phyloP scores from a whole-genome alignment of 176 grass and related monocot species.

The Tillandsia leiboldiana region DNA sequence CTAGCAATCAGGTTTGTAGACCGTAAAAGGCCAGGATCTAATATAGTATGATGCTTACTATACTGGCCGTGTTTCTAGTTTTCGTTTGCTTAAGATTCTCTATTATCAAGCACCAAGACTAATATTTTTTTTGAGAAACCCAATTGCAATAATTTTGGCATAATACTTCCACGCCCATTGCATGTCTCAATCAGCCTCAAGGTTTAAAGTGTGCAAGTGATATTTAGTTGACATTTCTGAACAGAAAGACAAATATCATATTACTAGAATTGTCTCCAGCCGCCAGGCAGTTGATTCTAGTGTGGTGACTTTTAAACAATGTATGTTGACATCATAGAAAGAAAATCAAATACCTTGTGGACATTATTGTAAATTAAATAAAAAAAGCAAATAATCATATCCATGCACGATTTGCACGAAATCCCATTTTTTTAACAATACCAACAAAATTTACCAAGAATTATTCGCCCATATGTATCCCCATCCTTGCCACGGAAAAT shows the following conservation, averaged over 20 bases:
- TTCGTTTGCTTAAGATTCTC: neutral
- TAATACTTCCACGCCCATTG: neutral
- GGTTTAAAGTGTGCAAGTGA: neutral
- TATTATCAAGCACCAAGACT: neutral
- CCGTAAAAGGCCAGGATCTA: too few relatives aligned
- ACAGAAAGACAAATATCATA: neutral
- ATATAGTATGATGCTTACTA: too few relatives aligned
- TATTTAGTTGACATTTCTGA: neutral
- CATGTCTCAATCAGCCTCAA: neutral
- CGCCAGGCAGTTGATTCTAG: neutral
- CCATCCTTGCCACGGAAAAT: constrained; percentile 22
- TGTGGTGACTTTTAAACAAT: neutral
- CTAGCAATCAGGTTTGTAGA: too few relatives aligned
- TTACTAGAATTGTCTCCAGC: neutral
- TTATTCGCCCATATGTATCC: constrained; percentile 19
- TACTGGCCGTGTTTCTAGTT: neutral
- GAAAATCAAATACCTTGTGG: neutral
- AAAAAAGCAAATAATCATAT: neutral
- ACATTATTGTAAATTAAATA: neutral
- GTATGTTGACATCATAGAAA: neutral
- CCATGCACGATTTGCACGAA: neutral
- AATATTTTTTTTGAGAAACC: neutral
- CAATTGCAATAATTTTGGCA: neutral
- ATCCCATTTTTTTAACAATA: neutral
- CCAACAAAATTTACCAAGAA: constrained; percentile 8